Evolutionary conservation across 352 stramenopile genomes (phyloP), one percentile per base, ranked within the genome.

Genomic region (Phytophthora ohioensis): DNA sequence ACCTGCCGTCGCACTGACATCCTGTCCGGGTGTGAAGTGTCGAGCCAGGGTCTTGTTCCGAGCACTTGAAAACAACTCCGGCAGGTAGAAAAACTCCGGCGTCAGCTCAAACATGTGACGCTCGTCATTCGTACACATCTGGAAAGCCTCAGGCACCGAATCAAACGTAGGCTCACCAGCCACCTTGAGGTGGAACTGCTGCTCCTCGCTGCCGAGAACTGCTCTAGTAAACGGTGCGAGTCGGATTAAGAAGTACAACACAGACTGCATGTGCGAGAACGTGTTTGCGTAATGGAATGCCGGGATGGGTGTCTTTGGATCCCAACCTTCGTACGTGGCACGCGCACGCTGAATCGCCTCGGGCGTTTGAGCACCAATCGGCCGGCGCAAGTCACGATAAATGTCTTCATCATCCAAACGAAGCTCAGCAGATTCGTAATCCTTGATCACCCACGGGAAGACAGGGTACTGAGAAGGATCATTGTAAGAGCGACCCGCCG

Each of bases 391-490:
- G 73, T 99, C 98, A 15, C 98, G 93, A 75, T 97, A 99, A 56
- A 97, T 97, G 34, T 71, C 69, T 59, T 87, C 87, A 69, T 99
- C 91, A 39, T 92, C 86, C 10, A 99, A 79, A 67, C 99, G 91
- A 34, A 99, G 86, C 68, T 97, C 87, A 15, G 90, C 74, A 8
- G 91, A 98, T 13, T 84, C 85, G 75, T 99, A 99, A 69, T 99
- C 97, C 13, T 91, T 91, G 3, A 99, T 69, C 17, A 99, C 87
- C 98, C 98, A 99, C 6, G 98, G 98, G 65, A 99, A 99, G 2
- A 99, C 64, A 8, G 98, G 98, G 75, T 99, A 99, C 75, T 99
- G 97, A 47, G 93, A 98, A 10, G 98, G 92, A 67, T 99, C 97
- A 74, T 99, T 99, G 76, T 98, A 99, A 52, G 91, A 98, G 36